Evolutionary conservation across 768 basidiomycete genomes (phyloP).

Genomic region (Goffeauzyma gilvescens): DNA sequence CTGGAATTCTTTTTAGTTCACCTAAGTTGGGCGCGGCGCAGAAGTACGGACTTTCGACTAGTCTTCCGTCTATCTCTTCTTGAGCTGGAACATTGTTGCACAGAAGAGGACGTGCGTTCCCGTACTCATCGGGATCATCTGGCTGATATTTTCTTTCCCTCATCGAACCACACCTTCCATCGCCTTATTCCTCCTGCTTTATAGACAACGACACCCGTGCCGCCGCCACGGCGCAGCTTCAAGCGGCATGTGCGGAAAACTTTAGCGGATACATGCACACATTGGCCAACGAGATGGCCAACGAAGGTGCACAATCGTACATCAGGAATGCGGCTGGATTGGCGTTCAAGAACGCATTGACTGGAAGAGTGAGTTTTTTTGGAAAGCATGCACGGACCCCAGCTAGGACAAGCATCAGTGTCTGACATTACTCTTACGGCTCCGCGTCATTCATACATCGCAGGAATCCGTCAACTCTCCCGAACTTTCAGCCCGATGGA

Average conservation of each 20-base stretch:
- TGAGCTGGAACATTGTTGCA: background rate
- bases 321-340: slow-evolving; percentile 89
- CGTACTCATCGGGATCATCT: too few species aligned
- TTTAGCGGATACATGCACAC: slow-evolving; percentile 84
- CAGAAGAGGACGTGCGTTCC: too few species aligned
- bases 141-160: background rate
- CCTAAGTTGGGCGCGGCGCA: too few species aligned
- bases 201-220: slow-evolving; percentile 77
- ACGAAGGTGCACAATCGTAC: slow-evolving; percentile 50
- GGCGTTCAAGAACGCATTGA: slow-evolving; percentile 85
- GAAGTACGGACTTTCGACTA: too few species aligned
- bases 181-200: background rate
- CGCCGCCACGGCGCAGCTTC: slow-evolving; percentile 74
- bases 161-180: background rate
- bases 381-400: too few species aligned
- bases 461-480: slow-evolving; percentile 59
- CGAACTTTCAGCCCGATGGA: slow-evolving; percentile 63
- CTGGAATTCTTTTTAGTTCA: too few species aligned
- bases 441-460: background rate
- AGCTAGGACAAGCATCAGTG: background rate
- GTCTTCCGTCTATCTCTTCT: background rate
- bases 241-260: slow-evolving; percentile 66
- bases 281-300: slow-evolving; percentile 65
- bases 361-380: slow-evolving; percentile 60
- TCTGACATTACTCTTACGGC: slow-evolving; percentile 12